Evolutionary conservation across 2,329 filamentous ascomycete genomes (phyloP).

Genomic region (Exophiala lecanii-corni): DNA sequence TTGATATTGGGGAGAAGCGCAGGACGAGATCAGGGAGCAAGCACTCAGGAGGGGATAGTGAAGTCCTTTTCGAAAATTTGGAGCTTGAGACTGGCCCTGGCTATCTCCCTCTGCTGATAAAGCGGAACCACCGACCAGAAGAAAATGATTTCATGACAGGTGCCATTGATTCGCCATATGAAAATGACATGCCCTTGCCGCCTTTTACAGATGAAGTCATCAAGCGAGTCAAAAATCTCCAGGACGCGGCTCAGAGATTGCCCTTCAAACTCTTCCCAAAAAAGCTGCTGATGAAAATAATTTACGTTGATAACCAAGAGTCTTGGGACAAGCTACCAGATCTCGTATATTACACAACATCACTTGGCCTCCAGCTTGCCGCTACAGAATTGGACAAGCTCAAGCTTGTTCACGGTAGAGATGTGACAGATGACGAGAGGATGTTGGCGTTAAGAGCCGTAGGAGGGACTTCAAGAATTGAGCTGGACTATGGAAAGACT

Average conservation of each 20-base stretch:
- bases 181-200: background rate
- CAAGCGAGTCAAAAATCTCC: background rate
- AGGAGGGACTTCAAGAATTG: background rate
- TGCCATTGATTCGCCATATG: slow-evolving; percentile 1
- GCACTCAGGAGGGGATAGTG: too few relatives aligned
- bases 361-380: background rate
- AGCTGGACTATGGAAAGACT: background rate
- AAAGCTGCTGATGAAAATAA: background rate
- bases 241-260: slow-evolving; percentile 2
- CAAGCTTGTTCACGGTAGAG: background rate
- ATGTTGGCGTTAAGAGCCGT: background rate
- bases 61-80: background rate
- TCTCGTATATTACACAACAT: background rate
- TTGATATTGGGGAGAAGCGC: background rate
- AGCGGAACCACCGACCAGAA: background rate
- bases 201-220: background rate
- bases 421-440: background rate
- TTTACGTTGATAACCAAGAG: background rate
- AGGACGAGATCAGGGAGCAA: background rate
- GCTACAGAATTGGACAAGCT: background rate
- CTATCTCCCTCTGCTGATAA: slow-evolving; percentile 2
- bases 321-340: background rate
- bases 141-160: slow-evolving; percentile 10
- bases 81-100: background rate
- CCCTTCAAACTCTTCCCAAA: slow-evolving; percentile 10